These are phyloP conservation scores for Taphrina wiesneri DNA, from an alignment of 1,139 yeast species.

Conservation along the genomic window DNA sequence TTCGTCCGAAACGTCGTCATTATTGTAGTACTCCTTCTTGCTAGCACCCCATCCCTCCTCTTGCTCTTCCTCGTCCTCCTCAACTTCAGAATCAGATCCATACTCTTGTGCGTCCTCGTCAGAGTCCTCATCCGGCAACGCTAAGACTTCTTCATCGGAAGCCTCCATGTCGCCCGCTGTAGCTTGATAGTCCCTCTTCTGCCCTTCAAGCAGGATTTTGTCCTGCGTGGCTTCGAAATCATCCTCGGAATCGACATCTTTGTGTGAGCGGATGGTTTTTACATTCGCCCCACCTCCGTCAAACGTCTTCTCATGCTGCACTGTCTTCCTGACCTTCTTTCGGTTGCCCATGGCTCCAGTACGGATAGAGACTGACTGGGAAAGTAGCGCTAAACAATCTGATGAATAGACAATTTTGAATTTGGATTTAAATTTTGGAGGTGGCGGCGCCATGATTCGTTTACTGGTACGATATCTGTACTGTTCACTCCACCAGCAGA, in stretches of 20 bases:
- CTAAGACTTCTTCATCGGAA: conserved; percentile 41
- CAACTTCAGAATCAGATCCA: not conserved
- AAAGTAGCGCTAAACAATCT: not conserved
- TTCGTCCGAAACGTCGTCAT: conserved; percentile 71
- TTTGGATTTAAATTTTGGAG: not conserved
- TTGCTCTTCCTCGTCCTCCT: conserved; percentile 37
- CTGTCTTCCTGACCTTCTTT: conserved; percentile 10
- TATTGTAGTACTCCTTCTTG: conserved; percentile 76
- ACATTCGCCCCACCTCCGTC: conserved; percentile 30
- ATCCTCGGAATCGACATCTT: conserved; percentile 39
- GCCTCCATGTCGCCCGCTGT: conserved; percentile 35
- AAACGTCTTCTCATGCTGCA: conserved; percentile 12
- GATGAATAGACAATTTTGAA: not conserved
- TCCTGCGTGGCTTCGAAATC: conserved; percentile 41
- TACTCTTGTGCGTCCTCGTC: conserved; percentile 34
- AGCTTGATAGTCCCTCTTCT: conserved; percentile 7
- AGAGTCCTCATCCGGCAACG: conserved; percentile 33
- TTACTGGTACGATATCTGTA: not conserved
- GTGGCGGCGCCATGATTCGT: conserved; percentile 6
- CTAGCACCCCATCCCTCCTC: conserved; percentile 76
- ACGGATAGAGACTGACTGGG: not conserved
- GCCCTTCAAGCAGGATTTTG: conserved; percentile 38
- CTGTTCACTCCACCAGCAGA: not conserved
- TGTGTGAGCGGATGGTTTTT: conserved; percentile 20
- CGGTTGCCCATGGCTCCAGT: conserved; percentile 19